A percentile compares a stretch with the other conserved stretches of the same genome.
These are phyloP conservation scores for Theobroma grandiflorum DNA, from an alignment of 441 rosid genomes.

Conservation along the genomic window DNA sequence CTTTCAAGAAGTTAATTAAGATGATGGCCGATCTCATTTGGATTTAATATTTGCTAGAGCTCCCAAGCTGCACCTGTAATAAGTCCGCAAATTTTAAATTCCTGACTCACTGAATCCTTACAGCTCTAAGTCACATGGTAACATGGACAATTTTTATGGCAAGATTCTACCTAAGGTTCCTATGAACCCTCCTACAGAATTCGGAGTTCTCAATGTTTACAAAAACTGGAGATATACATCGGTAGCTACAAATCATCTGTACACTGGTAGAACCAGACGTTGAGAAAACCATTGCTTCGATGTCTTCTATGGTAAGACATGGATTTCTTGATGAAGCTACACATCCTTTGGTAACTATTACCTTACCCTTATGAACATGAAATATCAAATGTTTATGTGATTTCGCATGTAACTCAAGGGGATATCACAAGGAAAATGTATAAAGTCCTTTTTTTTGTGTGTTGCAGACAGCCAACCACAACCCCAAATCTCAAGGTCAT, in stretches of 20 bases:
- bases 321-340: background rate
- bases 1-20: background rate
- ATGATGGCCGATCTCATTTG: background rate
- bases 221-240: background rate
- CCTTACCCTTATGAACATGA: background rate
- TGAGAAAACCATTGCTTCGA: background rate
- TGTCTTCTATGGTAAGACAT: background rate
- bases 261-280: background rate
- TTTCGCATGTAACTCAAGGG: background rate
- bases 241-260: conserved; percentile 11
- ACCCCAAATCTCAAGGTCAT: background rate
- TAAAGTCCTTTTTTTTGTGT: background rate
- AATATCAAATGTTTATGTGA: background rate
- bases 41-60: background rate
- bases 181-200: background rate
- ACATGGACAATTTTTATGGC: background rate
- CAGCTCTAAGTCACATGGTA: background rate
- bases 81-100: conserved; percentile 4
- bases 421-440: background rate
- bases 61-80: background rate
- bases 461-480: background rate
- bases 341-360: background rate
- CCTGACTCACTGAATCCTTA: conserved; percentile 7
- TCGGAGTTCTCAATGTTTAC: conserved; percentile 13
- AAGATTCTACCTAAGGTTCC: conserved; percentile 5